Base-by-base conservation (phyloP, 2,329 filamentous ascomycete genomes). In the Beauveria scarabaeidicola region DNA sequence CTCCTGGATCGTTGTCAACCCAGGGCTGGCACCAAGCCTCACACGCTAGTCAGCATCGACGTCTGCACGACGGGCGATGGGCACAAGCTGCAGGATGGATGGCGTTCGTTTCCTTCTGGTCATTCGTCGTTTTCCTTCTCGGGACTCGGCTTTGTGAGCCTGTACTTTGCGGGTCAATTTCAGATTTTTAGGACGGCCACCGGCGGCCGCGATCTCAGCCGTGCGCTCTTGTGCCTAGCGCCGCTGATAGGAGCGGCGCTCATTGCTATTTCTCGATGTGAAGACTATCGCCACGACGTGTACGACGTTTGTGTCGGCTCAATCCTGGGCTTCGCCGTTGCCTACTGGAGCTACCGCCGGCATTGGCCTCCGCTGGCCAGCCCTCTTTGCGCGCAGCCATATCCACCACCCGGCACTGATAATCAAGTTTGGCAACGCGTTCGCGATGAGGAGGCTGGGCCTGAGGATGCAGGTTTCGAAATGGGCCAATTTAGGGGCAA, bases 71-170 rank as follows among this genome's bases (percentile, higher is more conserved):
- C 91, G 66, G 81, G 83, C 1, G 72, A 85, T 66, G 81, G 83
- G 62, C 87, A 90, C 69, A 77, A 78, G 1, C 79, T 95, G 4
- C 87, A 94, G 63, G 90, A 95, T 66, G 90, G 90, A 17, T 93
- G 89, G 87, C 84, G 90, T 46, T 90, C 86, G 23, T 95, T 94
- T 66, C 90, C 90, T 1, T 89, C 85, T 1, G 90, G 90, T 1
- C 90, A 95, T 72, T 87, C 83, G 13, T 89, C 86, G 61, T 92
- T 92, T 69, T 81, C 88, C 1, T 95, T 94, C 69, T 83, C 85
- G 3, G 90, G 90, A 0, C 77, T 95, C 10, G 89, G 90, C 3
- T 94, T 89, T 68, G 74, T 91, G 19, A 81, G 84, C 23, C 74
- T 90, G 27, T 90, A 88, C 69, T 75, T 90, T 29, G 84, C 86